phyloP scores from a whole-genome alignment of 2,329 filamentous ascomycete species.

The Stemphylium lycopersici region DNA sequence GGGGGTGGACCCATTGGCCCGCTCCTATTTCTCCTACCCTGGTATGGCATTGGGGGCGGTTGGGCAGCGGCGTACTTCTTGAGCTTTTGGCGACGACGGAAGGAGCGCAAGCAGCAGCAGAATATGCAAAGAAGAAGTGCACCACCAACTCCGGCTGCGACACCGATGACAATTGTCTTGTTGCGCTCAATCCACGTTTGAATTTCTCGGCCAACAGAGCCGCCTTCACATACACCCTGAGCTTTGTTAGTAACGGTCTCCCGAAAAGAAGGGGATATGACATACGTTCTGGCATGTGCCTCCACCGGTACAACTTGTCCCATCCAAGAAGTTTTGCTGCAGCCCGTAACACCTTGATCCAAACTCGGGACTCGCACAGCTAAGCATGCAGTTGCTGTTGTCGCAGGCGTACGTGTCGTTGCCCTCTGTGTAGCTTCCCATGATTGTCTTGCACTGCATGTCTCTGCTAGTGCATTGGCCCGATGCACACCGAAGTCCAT shows the following conservation, averaged over 20 bases:
- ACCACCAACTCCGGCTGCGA: conserved; percentile 73
- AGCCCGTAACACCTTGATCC: conserved; percentile 72
- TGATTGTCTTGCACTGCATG: conserved; percentile 83
- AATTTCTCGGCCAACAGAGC: conserved; percentile 72
- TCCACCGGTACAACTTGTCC: conserved; percentile 80
- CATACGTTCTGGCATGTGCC: conserved; percentile 74
- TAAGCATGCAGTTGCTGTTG: conserved; percentile 72
- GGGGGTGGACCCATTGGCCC: neutral
- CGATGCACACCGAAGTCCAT: conserved; percentile 77
- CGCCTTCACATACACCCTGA: conserved; percentile 74
- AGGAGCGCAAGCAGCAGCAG: conserved; percentile 68
- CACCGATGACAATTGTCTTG: conserved; percentile 80
- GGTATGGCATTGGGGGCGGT: conserved; percentile 14
- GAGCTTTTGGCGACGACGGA: conserved; percentile 33
- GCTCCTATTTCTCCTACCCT: conserved; percentile 1
- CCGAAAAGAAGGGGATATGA: neutral
- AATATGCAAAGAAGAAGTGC: conserved; percentile 70
- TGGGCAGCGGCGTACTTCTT: conserved; percentile 23
- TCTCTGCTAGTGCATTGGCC: conserved; percentile 95
- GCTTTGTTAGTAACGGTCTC: conserved; percentile 10
- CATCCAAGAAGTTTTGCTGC: conserved; percentile 92
- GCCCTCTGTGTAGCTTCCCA: conserved; percentile 73
- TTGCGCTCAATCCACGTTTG: conserved; percentile 77
- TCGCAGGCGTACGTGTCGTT: conserved; percentile 85
- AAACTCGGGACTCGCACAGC: conserved; percentile 75